Conservation (phyloP, 371 early-diverging fungal genomes). For the Lichtheimia hyalospora region DNA sequence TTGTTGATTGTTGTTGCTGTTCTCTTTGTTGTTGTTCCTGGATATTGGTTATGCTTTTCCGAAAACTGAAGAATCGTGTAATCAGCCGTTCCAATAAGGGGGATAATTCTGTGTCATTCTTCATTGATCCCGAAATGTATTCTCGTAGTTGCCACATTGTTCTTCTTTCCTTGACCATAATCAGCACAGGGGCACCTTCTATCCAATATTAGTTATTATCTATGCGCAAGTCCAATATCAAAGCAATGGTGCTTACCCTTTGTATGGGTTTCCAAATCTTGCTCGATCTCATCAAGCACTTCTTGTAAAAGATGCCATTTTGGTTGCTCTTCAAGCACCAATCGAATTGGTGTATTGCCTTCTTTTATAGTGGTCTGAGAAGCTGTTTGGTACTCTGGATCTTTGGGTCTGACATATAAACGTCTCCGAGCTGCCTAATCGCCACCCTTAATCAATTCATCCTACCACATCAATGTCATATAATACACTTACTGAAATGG, state of each 20-base stretch:
- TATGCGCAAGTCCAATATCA: not conserved
- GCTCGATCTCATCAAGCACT: constrained; percentile 77
- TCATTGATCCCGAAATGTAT: constrained; percentile 35
- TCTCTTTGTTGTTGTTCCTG: constrained; percentile 17
- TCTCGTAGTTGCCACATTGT: constrained; percentile 68
- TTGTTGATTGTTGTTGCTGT: constrained; percentile 5
- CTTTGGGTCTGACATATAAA: constrained; percentile 53
- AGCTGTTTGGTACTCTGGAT: constrained; percentile 33
- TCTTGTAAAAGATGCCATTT: constrained; percentile 82
- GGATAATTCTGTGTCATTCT: constrained; percentile 11
- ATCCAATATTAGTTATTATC: not conserved
- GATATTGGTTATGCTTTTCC: constrained; percentile 48
- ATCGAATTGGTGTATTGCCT: constrained; percentile 56
- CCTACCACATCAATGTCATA: not conserved
- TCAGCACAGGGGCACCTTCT: constrained; percentile 49
- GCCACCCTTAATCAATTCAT: not conserved
- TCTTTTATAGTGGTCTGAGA: not conserved
- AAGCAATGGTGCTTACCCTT: constrained; percentile 22
- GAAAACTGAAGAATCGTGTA: constrained; percentile 67
- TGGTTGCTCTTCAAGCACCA: constrained; percentile 87
- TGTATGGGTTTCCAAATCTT: constrained; percentile 40
- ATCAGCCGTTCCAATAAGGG: constrained; percentile 54
- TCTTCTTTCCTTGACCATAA: constrained; percentile 73
- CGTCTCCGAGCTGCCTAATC: constrained; percentile 60
- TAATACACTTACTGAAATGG: constrained; percentile 33